Base-by-base conservation (phyloP, 805 yeast species). In the Nakazawaea siamensis region DNA sequence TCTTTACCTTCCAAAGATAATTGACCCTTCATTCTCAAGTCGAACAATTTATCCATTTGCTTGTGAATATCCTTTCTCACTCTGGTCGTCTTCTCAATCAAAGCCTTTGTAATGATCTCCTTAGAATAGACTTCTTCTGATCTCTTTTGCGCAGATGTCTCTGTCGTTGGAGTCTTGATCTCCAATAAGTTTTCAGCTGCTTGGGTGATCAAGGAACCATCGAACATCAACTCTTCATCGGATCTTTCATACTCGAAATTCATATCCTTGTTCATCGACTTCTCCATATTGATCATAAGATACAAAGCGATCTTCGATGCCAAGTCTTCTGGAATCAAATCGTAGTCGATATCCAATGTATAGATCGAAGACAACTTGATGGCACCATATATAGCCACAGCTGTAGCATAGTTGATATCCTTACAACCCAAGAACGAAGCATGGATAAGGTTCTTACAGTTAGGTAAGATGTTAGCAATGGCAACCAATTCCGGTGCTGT, bases 161-260 rank as follows among this genome's bases (percentile, higher is more conserved):
- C 8, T 6, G 10, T 7, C 24, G 30, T 43, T 8, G 44, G 33
- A 31, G 49, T 48, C 39, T 57, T 60, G 20, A 55, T 61, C 25
- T 64, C 71, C 36, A 82, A 54, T 36, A 82, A 54, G 40, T 73
- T 71, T 41, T 77, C 86, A 0, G 88, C 90, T 2, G 85, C 71
- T 51, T 79, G 80, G 47, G 85, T 77, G 32, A 82, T 63, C 38
- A 82, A 58, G 0, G 86, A 70, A 5, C 90, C 92, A 57, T 81
- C 90, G 51, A 77, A 80, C 53, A 82, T 66, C 32, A 82, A 61
- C 43, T 82, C 90, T 51, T 70, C 82, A 23, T 57, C 56, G 24
- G 45, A 45, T 26, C 35, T 31, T 41, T 43, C 25, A 44, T 41
- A 19, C 40, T 42, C 27, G 48, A 43, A 17, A 43, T 42, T 9